phyloP scores from a whole-genome alignment of 352 stramenopile genomes.

The Phytopythium ostracodes region DNA sequence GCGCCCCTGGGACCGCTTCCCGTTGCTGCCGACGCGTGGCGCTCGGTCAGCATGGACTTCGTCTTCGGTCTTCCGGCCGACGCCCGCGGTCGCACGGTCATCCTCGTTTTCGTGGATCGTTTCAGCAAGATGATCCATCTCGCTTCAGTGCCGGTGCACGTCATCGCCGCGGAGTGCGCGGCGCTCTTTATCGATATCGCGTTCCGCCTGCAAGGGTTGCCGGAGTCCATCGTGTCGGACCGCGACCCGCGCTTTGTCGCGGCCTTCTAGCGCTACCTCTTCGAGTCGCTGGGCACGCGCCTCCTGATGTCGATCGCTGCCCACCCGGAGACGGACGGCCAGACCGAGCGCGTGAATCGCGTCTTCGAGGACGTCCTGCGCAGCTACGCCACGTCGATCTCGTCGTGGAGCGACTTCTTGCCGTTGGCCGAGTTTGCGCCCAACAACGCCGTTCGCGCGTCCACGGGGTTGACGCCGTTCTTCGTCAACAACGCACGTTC shows the following conservation, averaged over 20 bases:
- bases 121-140: slow-evolving; percentile 27
- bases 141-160: not conserved
- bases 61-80: slow-evolving; percentile 18
- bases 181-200: slow-evolving; percentile 23
- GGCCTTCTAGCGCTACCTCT: slow-evolving; percentile 14
- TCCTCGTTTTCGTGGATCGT: slow-evolving; percentile 20
- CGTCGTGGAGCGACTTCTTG: slow-evolving; percentile 14
- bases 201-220: slow-evolving; percentile 18
- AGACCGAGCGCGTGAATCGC: slow-evolving; percentile 24
- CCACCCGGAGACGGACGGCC: slow-evolving; percentile 21
- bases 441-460: slow-evolving; percentile 19
- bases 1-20: slow-evolving; percentile 9
- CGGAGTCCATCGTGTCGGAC: slow-evolving; percentile 7
- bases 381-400: not conserved
- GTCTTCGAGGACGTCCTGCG: slow-evolving; percentile 17
- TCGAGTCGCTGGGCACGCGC: slow-evolving; percentile 10
- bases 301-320: slow-evolving; percentile 17
- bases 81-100: slow-evolving; percentile 5
- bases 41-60: slow-evolving; percentile 19
- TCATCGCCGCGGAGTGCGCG: slow-evolving; percentile 15
- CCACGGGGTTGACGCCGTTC: slow-evolving; percentile 18
- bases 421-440: slow-evolving; percentile 18
- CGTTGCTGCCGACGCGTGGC: slow-evolving; percentile 6
- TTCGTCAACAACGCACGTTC: slow-evolving; percentile 10
- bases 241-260: slow-evolving; percentile 10